phyloP scores from a whole-genome alignment of 2,329 filamentous ascomycete genomes.

The Didymosphaeria variabile region DNA sequence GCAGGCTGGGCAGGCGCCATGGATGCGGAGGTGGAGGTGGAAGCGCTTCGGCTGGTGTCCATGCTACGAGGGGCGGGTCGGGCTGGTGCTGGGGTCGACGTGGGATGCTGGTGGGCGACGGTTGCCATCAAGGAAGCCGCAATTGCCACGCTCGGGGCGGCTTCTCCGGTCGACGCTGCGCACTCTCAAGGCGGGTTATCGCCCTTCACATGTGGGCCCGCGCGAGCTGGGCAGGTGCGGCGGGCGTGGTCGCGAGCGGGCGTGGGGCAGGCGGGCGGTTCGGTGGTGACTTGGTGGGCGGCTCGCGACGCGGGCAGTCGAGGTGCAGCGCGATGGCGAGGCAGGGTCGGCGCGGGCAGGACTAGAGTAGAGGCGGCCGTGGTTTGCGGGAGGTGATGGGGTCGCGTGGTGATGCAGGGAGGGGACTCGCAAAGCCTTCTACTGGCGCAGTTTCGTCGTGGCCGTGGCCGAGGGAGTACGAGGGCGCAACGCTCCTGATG shows the following conservation, averaged over 20 bases:
- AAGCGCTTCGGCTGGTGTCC: constrained; percentile 51
- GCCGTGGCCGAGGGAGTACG: not conserved
- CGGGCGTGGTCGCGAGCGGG: constrained; percentile 26
- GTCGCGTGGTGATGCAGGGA: constrained; percentile 14
- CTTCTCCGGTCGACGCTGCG: not conserved
- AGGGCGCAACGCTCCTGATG: constrained; percentile 2
- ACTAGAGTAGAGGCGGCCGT: not conserved
- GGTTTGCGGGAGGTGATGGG: not conserved
- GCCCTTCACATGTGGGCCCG: constrained; percentile 5
- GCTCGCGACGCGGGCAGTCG: constrained; percentile 16
- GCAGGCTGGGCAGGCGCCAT: constrained; percentile 57
- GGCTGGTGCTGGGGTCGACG: constrained; percentile 33
- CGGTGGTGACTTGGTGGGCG: constrained; percentile 21
- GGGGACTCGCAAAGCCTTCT: constrained; percentile 9
- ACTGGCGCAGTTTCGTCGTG: constrained; percentile 6
- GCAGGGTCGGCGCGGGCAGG: not conserved
- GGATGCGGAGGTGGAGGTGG: constrained; percentile 52
- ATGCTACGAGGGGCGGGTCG: constrained; percentile 52
- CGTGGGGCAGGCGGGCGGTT: constrained; percentile 28
- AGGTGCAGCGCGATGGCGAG: constrained; percentile 12
- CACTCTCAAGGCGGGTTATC: constrained; percentile 1
- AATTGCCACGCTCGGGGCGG: constrained; percentile 2
- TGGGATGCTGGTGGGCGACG: constrained; percentile 47
- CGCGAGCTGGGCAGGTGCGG: constrained; percentile 22
- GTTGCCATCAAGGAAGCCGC: constrained; percentile 42